A percentile compares a stretch with the other conserved stretches of the same genome.
Evolutionary conservation across 2,329 filamentous ascomycete species (phyloP).

Genomic region (Arthroderma uncinatum): DNA sequence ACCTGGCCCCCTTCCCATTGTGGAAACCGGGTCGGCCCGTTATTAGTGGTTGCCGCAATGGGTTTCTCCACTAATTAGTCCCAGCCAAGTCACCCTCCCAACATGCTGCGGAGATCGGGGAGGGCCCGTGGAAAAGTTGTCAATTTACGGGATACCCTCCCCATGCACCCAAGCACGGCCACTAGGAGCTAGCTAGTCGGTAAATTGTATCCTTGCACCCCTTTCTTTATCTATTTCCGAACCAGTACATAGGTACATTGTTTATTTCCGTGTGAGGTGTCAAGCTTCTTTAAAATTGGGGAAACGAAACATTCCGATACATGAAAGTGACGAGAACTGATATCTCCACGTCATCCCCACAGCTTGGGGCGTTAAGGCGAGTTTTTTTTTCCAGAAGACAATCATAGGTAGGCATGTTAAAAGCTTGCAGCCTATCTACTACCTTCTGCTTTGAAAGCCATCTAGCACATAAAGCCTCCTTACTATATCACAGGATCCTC

Average conservation of each 20-base stretch:
- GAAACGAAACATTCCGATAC: conserved; percentile 10
- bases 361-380: not conserved
- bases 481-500: conserved; percentile 1
- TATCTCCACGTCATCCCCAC: conserved; percentile 11
- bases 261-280: conserved; percentile 3
- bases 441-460: not conserved
- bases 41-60: not conserved
- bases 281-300: conserved; percentile 2
- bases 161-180: not conserved
- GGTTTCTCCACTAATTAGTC: conserved; percentile 5
- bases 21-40: conserved; percentile 7
- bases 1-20: not conserved
- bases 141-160: not conserved
- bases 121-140: not conserved
- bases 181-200: not conserved
- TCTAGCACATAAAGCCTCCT: not conserved
- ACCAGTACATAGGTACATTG: not conserved
- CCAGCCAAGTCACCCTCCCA: not conserved
- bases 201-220: not conserved
- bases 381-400: not conserved
- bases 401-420: not conserved
- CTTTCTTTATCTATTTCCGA: not conserved
- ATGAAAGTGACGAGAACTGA: conserved; percentile 11
- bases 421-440: not conserved
- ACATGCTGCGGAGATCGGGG: not conserved